Percentiles rank a stretch among this genome's conserved stretches.
phyloP scores from a whole-genome alignment of 73 alveolate species.

The Durusdinium trenchii region DNA sequence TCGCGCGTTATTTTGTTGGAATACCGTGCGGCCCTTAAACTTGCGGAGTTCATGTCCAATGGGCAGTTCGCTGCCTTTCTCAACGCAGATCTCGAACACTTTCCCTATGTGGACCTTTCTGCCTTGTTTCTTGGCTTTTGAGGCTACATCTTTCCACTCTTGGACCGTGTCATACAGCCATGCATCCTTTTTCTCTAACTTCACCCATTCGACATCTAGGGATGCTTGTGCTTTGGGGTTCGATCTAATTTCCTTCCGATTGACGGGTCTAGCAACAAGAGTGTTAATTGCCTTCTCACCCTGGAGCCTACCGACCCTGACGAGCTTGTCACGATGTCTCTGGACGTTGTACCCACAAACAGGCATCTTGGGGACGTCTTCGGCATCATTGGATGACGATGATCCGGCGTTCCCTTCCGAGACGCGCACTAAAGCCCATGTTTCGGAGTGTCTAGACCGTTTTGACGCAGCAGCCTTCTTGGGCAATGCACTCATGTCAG shows the following conservation, averaged over 20 bases:
- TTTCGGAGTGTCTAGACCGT: neutral
- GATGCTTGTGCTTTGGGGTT: conserved; percentile 39
- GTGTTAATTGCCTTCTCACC: neutral
- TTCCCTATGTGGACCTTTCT: conserved; percentile 8
- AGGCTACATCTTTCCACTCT: neutral
- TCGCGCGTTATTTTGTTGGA: neutral
- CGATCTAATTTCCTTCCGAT: neutral
- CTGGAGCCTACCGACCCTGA: neutral
- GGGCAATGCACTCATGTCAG: neutral
- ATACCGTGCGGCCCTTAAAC: neutral
- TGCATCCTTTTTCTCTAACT: neutral
- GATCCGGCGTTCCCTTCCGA: neutral
- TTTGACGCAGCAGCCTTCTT: neutral
- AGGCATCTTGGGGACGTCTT: neutral
- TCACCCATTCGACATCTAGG: neutral
- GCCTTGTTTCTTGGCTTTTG: neutral
- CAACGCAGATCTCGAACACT: conserved; percentile 44
- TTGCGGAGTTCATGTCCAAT: neutral
- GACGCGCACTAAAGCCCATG: neutral
- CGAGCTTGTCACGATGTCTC: neutral
- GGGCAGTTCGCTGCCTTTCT: conserved; percentile 41
- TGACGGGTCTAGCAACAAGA: conserved; percentile 21
- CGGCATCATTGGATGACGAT: neutral
- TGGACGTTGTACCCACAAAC: neutral
- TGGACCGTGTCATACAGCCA: conserved; percentile 6